Evolutionary conservation across 2,329 filamentous ascomycete species (phyloP).

Genomic region (Verticillium tricorpus): DNA sequence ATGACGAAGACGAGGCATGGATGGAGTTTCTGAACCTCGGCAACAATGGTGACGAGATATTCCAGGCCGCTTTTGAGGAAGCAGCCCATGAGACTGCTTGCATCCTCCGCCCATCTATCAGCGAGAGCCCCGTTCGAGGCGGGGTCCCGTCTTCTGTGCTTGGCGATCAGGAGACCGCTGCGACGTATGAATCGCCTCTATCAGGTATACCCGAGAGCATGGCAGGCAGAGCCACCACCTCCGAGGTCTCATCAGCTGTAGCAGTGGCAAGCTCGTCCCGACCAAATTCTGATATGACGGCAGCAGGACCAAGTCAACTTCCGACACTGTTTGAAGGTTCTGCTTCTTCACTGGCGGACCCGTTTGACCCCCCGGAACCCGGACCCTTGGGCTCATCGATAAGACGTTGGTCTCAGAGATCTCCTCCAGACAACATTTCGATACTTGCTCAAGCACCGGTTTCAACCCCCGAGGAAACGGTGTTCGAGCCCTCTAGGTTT

Average conservation of each 20-base stretch:
- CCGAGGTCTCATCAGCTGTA: background rate
- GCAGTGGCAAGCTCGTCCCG: background rate
- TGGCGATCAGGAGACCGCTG: background rate
- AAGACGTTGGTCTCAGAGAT: background rate
- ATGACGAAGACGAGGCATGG: conserved; percentile 4
- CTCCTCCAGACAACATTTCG: background rate
- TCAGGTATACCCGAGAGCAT: background rate
- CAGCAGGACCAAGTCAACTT: background rate
- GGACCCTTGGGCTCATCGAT: background rate
- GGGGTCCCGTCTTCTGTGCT: background rate
- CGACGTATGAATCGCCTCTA: background rate
- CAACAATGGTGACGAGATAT: background rate
- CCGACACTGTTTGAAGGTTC: background rate
- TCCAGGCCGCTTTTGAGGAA: conserved; percentile 2
- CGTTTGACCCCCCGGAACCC: background rate
- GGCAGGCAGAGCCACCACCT: background rate
- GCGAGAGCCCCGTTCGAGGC: background rate
- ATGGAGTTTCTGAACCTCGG: conserved; percentile 10
- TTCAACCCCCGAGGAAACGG: background rate
- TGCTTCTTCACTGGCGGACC: background rate
- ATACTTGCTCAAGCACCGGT: conserved; percentile 3
- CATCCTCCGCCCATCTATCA: conserved; percentile 5
- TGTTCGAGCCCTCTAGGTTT: conserved; percentile 1
- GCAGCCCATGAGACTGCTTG: conserved; percentile 5
- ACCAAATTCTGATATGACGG: background rate